Evolutionary conservation across 129 eudicot species (phyloP).

Genomic region (Centella asiatica): DNA sequence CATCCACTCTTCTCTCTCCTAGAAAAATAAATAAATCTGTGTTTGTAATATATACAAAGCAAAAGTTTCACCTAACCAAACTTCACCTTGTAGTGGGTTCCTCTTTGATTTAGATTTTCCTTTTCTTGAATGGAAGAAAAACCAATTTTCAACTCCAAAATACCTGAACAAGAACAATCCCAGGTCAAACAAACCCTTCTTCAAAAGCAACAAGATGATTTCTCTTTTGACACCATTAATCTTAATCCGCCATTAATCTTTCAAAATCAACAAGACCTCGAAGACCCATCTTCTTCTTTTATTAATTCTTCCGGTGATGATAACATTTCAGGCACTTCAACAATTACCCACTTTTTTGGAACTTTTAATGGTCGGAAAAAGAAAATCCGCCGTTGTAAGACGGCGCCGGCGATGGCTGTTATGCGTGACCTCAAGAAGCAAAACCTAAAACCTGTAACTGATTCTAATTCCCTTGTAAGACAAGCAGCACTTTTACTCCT

Average conservation of each 20-base stretch:
- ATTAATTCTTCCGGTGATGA: constrained; percentile 2
- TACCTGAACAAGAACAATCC: not conserved
- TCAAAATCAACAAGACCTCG: not conserved
- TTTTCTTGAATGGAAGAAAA: constrained; percentile 26
- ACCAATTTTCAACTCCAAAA: constrained; percentile 15
- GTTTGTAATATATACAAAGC: not conserved
- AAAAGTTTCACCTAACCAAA: not conserved
- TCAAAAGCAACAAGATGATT: constrained; percentile 1
- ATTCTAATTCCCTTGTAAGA: constrained; percentile 19
- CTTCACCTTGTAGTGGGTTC: not conserved
- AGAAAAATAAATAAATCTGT: no score
- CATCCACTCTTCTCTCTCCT: not conserved
- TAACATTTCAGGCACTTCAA: not conserved
- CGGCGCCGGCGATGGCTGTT: constrained; percentile 34
- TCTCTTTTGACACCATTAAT: constrained; percentile 4
- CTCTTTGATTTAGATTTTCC: not conserved
- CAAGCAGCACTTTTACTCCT: constrained; percentile 42
- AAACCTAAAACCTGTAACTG: constrained; percentile 24
- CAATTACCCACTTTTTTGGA: not conserved
- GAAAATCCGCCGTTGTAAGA: constrained; percentile 34
- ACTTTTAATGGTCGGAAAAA: not conserved
- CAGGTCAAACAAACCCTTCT: constrained; percentile 13
- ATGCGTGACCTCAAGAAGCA: constrained; percentile 20
- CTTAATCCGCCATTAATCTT: not conserved
- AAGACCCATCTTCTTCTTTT: constrained; percentile 8